Evolutionary conservation across 495 filamentous ascomycete species (phyloP), one percentile per base, ranked within the genome.

Genomic region (Trichoderma gamsii): DNA sequence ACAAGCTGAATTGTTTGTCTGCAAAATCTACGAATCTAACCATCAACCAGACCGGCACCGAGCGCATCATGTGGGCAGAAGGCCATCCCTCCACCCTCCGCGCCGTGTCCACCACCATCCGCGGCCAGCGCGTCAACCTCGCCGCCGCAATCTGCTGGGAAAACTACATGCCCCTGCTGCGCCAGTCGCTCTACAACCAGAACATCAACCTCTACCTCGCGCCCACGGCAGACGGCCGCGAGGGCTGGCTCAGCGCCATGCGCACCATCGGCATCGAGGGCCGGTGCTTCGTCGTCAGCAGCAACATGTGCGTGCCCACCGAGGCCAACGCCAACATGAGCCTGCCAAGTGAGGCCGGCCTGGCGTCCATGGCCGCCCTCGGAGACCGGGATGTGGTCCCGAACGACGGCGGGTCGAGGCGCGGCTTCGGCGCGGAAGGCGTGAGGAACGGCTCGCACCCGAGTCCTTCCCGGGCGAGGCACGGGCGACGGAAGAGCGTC

Each of bases 71-170:
- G 43, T 98, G 94, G 94, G 93, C 90, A 0, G 90, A 96, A 73
- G 94, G 94, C 21, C 90, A 89, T 0, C 83, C 93, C 0, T 85
- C 88, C 0, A 93, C 92, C 1, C 85, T 98, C 38, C 86, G 87
- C 66, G 94, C 93, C 0, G 83, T 97, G 1, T 90, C 87, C 25
- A 93, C 93, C 0, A 84, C 81, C n/a, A 89, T 98, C 69, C 85
- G 86, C 25, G 91, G 90, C 25, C 86, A 94, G 16, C 86, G 84
- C 59, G 78, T 98, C 23, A 92, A 88, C 18, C 79, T 97, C 8
- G 94, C 87, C 0, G 87, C 91, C 0, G 94, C 93, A 1, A 96
- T 98, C 52, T 98, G 94, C 80, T 98, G 94, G 94, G 94, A 98
- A 77, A 97, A 92, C 71, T 96, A 92, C 74, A 98, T 98, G 94